Base-by-base conservation (phyloP, 2,329 filamentous ascomycete species). In the Trichoderma arundinaceum region DNA sequence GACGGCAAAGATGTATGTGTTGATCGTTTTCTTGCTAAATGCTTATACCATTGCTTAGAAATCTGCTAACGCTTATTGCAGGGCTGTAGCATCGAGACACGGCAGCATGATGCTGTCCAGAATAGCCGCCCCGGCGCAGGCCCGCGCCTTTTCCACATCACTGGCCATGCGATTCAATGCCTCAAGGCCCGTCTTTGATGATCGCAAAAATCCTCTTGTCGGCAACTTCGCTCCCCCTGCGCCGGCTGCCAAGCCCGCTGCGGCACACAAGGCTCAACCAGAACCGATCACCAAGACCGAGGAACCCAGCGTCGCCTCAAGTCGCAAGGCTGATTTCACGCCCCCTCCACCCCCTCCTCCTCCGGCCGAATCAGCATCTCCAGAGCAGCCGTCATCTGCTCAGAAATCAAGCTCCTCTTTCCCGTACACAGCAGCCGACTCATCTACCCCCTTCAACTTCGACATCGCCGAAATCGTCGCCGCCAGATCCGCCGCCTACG, bases 381-480 rank as follows among this genome's bases (percentile, higher is more conserved):
- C 65, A n/a, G 39, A 59, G 33, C 43, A 53, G 44, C 19, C 57
- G 2, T 38, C 51, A 17, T 7, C 51, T 9, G n/a, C 15, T 10
- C 17, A 57, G 43, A 38, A 43, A 33, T 32, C 51, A 39, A 12
- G 38, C 15, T 53, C 65, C 13, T 6, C 33, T 17, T 69, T 73
- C 66, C 59, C 69, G n/a, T 76, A 75, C 67, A 68, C 71, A 54
- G 74, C 74, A 38, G 68, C 74, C 65, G 70, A 71, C 33, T 48
- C 64, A 56, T 51, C 63, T 58, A 62, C 52, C n/a, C 65, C 67
- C 13, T 44, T 69, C 58, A 70, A 69, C 66, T 64, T 78, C 54
- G 74, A 81, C 67, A 73, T 80, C 35, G 72, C 76, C 44, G 72
- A 72, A 48, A 74, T 81, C 64, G 71, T 81, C 68, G 72, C 74